A percentile compares a stretch with the other conserved stretches of the same genome.
phyloP scores from a whole-genome alignment of 352 stramenopile genomes.

The Pythium sukuiense region DNA sequence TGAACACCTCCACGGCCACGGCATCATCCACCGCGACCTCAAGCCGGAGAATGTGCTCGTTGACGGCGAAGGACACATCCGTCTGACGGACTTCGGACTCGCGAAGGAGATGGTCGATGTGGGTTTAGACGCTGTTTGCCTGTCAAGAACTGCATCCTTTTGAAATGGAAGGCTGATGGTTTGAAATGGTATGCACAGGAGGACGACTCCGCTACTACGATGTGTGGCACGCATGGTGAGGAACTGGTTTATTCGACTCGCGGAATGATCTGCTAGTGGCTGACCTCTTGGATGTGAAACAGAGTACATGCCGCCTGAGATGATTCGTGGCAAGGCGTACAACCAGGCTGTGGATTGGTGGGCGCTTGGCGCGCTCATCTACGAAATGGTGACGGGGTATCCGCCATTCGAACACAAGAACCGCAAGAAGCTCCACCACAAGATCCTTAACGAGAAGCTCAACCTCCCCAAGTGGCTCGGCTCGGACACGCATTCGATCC shows the following conservation, averaged over 20 bases:
- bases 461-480: slow-evolving; percentile 80
- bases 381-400: slow-evolving; percentile 87
- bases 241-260: not conserved
- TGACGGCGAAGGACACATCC: slow-evolving; percentile 80
- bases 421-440: slow-evolving; percentile 85
- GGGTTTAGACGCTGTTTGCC: not conserved
- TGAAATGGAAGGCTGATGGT: not conserved
- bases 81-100: slow-evolving; percentile 85
- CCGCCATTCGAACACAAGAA: slow-evolving; percentile 83
- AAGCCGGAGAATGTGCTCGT: slow-evolving; percentile 87
- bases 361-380: slow-evolving; percentile 80
- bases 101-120: slow-evolving; percentile 79
- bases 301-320: slow-evolving; percentile 89
- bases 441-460: slow-evolving; percentile 87
- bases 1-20: slow-evolving; percentile 69
- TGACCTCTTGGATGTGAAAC: not conserved
- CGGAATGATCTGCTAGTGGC: not conserved
- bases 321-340: slow-evolving; percentile 84
- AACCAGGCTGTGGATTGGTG: slow-evolving; percentile 89
- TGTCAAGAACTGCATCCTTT: not conserved
- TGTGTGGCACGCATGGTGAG: slow-evolving; percentile 80
- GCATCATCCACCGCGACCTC: slow-evolving; percentile 83
- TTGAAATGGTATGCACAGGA: slow-evolving; percentile 33
- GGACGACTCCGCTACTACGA: slow-evolving; percentile 74
- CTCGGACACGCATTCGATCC: slow-evolving; percentile 89